Evolutionary conservation across 495 filamentous ascomycete species (phyloP).

Genomic region (Talaromyces borbonicus): DNA sequence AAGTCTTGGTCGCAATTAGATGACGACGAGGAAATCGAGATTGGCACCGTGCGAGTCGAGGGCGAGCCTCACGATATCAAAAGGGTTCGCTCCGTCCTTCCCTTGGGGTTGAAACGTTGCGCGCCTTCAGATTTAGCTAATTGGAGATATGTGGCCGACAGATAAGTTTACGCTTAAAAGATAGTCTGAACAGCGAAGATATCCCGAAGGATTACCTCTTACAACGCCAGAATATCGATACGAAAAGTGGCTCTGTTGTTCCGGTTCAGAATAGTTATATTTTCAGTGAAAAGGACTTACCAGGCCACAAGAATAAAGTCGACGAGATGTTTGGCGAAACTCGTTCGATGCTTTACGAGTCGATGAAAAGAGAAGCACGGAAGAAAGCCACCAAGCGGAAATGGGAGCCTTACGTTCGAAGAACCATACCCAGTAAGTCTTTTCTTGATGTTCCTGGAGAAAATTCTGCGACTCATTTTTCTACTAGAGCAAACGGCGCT

Average conservation of each 20-base stretch:
- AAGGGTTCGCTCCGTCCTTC: too few species aligned
- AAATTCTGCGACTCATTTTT: slow-evolving; percentile 14
- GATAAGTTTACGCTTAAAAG: slow-evolving; percentile 44
- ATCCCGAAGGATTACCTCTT: slow-evolving; percentile 80
- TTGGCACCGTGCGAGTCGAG: slow-evolving; percentile 68
- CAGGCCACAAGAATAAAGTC: slow-evolving; percentile 52
- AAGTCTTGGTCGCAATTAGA: slow-evolving; percentile 50
- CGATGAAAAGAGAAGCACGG: slow-evolving; percentile 35
- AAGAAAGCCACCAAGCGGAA: slow-evolving; percentile 47
- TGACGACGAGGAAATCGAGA: slow-evolving; percentile 54
- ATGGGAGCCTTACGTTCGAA: slow-evolving; percentile 59
- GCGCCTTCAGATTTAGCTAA: background rate
- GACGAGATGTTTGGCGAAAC: slow-evolving; percentile 32
- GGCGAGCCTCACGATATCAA: slow-evolving; percentile 41
- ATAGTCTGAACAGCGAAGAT: slow-evolving; percentile 48
- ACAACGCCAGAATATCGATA: slow-evolving; percentile 43
- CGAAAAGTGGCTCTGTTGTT: slow-evolving; percentile 36
- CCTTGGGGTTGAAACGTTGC: too few species aligned
- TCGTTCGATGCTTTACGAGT: slow-evolving; percentile 37
- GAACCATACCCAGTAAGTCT: slow-evolving; percentile 68
- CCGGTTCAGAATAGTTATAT: slow-evolving; percentile 67
- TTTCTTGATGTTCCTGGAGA: background rate
- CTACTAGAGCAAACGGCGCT: slow-evolving; percentile 73
- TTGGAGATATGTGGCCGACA: slow-evolving; percentile 9
- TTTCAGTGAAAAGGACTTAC: slow-evolving; percentile 85